These are phyloP conservation scores for Pulveroboletus sp. DNA, from an alignment of 768 basidiomycete genomes.

Conservation along the genomic window DNA sequence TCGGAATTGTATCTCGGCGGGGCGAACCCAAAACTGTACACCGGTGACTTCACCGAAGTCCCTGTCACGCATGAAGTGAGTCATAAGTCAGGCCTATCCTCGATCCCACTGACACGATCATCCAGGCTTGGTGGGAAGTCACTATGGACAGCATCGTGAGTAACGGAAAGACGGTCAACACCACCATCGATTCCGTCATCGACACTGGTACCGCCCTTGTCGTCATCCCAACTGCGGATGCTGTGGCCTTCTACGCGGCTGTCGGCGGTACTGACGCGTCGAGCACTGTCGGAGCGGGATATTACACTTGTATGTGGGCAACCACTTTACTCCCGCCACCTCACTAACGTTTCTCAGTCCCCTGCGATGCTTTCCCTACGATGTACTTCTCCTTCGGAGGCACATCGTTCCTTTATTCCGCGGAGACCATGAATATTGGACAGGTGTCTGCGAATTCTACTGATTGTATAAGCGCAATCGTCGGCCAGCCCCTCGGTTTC, in stretches of 20 bases:
- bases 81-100: not conserved
- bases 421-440: too few species aligned
- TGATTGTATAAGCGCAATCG: too few species aligned
- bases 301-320: slow-evolving; percentile 28
- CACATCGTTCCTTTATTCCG: too few species aligned
- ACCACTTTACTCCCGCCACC: not conserved
- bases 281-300: slow-evolving; percentile 20
- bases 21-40: slow-evolving; percentile 40
- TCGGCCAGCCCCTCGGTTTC: too few species aligned
- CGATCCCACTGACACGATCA: not conserved
- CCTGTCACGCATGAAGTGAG: slow-evolving; percentile 11
- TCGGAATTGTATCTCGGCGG: slow-evolving; percentile 54
- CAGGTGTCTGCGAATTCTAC: too few species aligned
- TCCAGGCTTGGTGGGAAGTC: slow-evolving; percentile 21
- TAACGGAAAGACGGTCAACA: slow-evolving; percentile 1
- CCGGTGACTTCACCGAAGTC: slow-evolving; percentile 40
- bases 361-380: too few species aligned
- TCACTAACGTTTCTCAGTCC: not conserved
- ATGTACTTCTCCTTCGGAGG: too few species aligned
- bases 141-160: slow-evolving; percentile 5
- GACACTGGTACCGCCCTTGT: slow-evolving; percentile 22
- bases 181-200: slow-evolving; percentile 10
- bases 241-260: slow-evolving; percentile 15
- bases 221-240: slow-evolving; percentile 7
- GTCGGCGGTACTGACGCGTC: slow-evolving; percentile 27